These are phyloP conservation scores for Exophiala sp. DNA, from an alignment of 2,329 filamentous ascomycete genomes.

Conservation along the genomic window DNA sequence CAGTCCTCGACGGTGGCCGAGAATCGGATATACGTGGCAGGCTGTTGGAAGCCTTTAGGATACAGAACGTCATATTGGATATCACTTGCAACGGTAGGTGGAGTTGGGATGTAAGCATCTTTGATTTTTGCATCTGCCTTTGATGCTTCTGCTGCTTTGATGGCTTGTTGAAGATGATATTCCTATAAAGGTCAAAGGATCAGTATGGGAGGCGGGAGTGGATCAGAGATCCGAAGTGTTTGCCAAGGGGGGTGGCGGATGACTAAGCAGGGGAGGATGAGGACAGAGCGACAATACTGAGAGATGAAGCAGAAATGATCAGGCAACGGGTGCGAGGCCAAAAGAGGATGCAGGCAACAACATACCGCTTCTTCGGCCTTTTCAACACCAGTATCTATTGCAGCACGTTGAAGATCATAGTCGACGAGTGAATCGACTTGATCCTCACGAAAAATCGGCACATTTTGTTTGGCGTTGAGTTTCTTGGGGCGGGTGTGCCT, in stretches of 20 bases:
- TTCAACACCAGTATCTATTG: constrained; percentile 93
- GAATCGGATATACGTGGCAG: constrained; percentile 91
- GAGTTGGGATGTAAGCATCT: constrained; percentile 62
- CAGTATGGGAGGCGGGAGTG: neutral
- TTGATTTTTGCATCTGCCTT: constrained; percentile 55
- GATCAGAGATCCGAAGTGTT: constrained; percentile 21
- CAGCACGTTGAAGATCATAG: constrained; percentile 74
- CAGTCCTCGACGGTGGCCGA: constrained; percentile 97
- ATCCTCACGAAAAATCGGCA: constrained; percentile 80
- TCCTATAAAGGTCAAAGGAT: constrained; percentile 53
- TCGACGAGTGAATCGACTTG: constrained; percentile 84
- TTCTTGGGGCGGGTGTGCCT: constrained; percentile 55
- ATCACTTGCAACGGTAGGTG: constrained; percentile 56
- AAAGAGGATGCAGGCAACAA: constrained; percentile 32
- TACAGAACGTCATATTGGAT: constrained; percentile 89
- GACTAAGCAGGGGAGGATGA: constrained; percentile 22
- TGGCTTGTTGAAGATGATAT: constrained; percentile 88
- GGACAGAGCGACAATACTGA: constrained; percentile 17
- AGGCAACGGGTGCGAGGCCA: neutral
- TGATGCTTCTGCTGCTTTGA: constrained; percentile 53
- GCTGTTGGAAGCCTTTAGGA: constrained; percentile 69
- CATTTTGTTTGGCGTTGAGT: constrained; percentile 81
- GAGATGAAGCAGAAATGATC: neutral
- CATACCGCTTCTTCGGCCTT: constrained; percentile 95
- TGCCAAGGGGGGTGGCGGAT: constrained; percentile 13